phyloP scores from a whole-genome alignment of 345 rosid genomes.

The Corymbia maculata region DNA sequence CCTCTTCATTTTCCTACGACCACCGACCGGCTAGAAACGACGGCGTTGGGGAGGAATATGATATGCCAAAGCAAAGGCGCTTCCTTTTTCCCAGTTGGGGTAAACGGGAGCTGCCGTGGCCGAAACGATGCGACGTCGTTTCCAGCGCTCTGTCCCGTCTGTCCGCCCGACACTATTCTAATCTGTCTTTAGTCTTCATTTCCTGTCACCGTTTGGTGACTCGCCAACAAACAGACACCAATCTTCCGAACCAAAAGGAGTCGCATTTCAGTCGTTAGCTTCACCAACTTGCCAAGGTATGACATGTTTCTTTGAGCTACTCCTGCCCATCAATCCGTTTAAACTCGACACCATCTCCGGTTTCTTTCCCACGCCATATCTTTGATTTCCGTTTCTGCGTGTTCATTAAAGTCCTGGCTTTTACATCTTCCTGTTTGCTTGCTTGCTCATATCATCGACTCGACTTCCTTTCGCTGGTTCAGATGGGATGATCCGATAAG shows the following conservation, averaged over 20 bases:
- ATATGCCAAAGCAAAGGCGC: background rate
- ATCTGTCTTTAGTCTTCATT: background rate
- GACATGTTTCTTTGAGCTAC: background rate
- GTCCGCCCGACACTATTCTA: background rate
- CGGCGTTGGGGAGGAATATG: background rate
- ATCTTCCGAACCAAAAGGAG: slow-evolving; percentile 1
- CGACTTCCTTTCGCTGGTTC: background rate
- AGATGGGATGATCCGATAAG: background rate
- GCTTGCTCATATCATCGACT: background rate
- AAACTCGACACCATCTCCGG: background rate
- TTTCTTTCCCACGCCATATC: background rate
- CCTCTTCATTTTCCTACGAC: background rate
- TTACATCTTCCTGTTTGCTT: background rate
- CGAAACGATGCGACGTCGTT: background rate
- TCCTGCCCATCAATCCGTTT: background rate
- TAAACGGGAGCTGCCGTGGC: background rate
- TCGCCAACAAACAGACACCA: slow-evolving; percentile 21
- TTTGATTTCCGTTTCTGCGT: background rate
- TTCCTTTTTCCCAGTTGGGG: background rate
- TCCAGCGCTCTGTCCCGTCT: background rate
- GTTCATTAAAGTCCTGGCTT: background rate
- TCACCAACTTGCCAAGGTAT: background rate
- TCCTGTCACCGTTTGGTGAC: background rate
- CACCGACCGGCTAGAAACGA: background rate
- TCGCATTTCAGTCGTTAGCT: background rate